Base-by-base conservation (phyloP, 345 rosid genomes). In the Luvunga scandens region DNA sequence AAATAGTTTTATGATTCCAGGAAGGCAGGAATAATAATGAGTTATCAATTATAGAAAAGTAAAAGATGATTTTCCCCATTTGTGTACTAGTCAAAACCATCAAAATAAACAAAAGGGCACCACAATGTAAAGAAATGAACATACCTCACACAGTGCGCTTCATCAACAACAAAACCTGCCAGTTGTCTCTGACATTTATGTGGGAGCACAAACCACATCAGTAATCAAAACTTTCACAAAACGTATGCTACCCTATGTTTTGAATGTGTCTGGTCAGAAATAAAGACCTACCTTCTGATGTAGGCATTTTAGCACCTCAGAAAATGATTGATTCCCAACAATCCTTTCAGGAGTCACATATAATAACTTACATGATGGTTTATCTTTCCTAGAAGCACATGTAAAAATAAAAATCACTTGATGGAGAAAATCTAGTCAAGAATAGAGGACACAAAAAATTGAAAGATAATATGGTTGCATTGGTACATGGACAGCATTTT, bases 111-210 rank as follows among this genome's bases (percentile, higher is more conserved):
- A 56, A 39, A 75, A 73, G 16, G 36, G 50, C 38, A 63, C 48
- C 28, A 55, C 27, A 76, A 5, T 4, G 55, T 24, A 45, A 56
- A 55, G 57, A 16, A 65, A 62, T 68, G 34, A 56, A 31, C 77
- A 53, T 84, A 93, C 98, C 99, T 93, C 76, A 93, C 98, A 83
- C 97, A 94, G 69, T 95, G 97, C 71, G 96, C 94, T 88, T 95
- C 99, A 82, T 92, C 99, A 81, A 91, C 92, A 75, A 89, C 90
- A 88, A 95, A 92, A 80, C 98, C 95, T 33, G 92, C 89, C 19
- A 93, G 83, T 72, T 84, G 93, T 78, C 89, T 88, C 98, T 90
- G 89, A 81, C 56, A 73, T 80, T 64, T 21, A 77, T 16, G 42
- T 3, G 39, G 68, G 22, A 79, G 27, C 55, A 75, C 9, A 27